Conservation (phyloP, 345 rosid genomes). For the Turritis glabra region DNA sequence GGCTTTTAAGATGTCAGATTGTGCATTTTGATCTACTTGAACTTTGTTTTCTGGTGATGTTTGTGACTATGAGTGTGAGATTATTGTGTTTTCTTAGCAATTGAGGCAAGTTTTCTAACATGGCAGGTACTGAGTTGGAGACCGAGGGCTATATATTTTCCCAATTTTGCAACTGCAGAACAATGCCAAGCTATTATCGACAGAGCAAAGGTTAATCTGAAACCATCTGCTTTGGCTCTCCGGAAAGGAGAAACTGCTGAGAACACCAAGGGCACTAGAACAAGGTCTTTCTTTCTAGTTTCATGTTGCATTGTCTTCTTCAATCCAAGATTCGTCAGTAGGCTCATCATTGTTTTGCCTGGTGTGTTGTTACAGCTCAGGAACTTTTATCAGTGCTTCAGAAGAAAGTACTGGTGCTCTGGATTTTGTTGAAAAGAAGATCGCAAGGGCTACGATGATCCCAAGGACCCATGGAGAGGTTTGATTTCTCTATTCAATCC, state of each 20-base stretch:
- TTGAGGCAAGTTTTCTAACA: not conserved
- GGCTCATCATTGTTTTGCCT: not conserved
- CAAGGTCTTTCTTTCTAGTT: conserved; percentile 46
- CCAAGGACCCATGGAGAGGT: conserved; percentile 79
- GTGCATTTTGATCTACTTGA: not conserved
- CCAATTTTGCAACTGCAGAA: conserved; percentile 60
- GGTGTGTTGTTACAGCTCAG: conserved; percentile 57
- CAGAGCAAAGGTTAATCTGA: conserved; percentile 53
- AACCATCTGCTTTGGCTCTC: conserved; percentile 67
- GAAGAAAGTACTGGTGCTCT: conserved; percentile 62
- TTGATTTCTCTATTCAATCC: conserved; percentile 10
- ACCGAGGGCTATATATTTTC: conserved; percentile 75
- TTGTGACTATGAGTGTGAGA: not conserved
- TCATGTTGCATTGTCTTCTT: not conserved
- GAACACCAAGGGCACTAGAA: conserved; percentile 68
- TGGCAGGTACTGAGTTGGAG: conserved; percentile 73
- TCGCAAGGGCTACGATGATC: conserved; percentile 71
- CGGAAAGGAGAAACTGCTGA: conserved; percentile 72
- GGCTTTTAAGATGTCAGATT: not conserved
- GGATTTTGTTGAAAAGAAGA: conserved; percentile 60
- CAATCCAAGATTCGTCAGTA: not conserved
- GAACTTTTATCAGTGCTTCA: conserved; percentile 68
- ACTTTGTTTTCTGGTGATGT: not conserved
- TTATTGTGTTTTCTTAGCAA: not conserved
- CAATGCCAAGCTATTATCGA: conserved; percentile 58